Conservation (phyloP, 176 grass and related monocot genomes). For the Aegilops bicornis region DNA sequence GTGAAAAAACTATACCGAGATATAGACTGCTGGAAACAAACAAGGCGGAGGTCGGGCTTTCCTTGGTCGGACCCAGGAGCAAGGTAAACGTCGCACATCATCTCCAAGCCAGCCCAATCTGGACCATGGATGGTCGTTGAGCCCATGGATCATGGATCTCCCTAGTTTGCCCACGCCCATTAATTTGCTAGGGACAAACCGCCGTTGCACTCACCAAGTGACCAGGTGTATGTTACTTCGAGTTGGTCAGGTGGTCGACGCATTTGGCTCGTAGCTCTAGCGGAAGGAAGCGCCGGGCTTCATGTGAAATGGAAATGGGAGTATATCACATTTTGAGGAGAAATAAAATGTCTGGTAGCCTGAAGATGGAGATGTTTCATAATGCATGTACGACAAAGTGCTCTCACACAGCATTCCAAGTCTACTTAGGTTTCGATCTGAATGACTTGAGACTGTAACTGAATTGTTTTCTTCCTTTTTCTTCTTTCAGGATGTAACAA, state of each 20-base stretch:
- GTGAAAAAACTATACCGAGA: not conserved
- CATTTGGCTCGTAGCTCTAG: not conserved
- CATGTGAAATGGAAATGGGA: not conserved
- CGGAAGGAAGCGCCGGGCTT: not conserved
- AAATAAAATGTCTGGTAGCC: not conserved
- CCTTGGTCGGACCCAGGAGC: not conserved
- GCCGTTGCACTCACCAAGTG: slow-evolving; percentile 18
- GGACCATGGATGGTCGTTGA: not conserved
- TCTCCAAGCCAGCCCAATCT: not conserved
- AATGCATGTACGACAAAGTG: not conserved
- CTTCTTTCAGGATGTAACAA: too few relatives aligned
- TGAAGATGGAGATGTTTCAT: not conserved
- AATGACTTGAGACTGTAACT: not conserved
- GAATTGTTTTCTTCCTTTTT: not conserved
- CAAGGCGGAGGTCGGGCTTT: not conserved
- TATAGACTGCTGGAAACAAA: not conserved
- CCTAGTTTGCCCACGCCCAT: not conserved
- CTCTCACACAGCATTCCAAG: not conserved
- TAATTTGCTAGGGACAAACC: not conserved
- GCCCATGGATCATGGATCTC: not conserved
- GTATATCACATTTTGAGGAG: not conserved
- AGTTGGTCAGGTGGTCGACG: not conserved
- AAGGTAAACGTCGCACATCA: not conserved
- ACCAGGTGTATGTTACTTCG: not conserved
- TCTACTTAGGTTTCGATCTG: too few relatives aligned